Base-by-base conservation (phyloP, 345 rosid species). In the Citrus unshiu region DNA sequence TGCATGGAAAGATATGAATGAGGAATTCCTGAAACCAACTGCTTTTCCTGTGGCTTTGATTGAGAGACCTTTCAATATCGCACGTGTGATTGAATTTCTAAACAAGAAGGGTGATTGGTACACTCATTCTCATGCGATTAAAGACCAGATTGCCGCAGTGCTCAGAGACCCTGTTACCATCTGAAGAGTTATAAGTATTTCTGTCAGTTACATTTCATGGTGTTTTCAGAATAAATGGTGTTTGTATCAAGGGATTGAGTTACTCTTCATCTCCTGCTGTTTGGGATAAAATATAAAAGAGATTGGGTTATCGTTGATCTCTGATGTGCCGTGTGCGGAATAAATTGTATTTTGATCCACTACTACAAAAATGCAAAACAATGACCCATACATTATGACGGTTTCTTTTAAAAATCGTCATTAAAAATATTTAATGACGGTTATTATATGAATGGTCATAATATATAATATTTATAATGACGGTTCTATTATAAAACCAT, bases 281-380 rank as follows among this genome's bases (percentile, higher is more conserved):
- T 46, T 46, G 4, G 16, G 16, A 46, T 12, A 12, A 10, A 46
- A 46, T 46, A 16, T 46, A 8, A 43, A 8, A 37, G 40, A 37
- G 9, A 37, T 37, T 39, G 40, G 40, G 40, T 39, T 39, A 2
- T 39, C 1, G 10, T 7, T 39, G 40, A 39, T 39, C 40, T 39
- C 40, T 39, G 2, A 29, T 39, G 9, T 1, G 0, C 1, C 0
- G 9, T 39, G 9, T 1, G 0, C 1, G 2, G 9, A 7, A 39
- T 39, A 39, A 39, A 7, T 39, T 39, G 40, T 39, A 39, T 39
- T 39, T 39, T 27, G 27, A 32, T 32, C 35, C 37, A 35, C 1
- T 37, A 37, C 2, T 37, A 7, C 40, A 37, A 37, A 37, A 37
- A 37, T 37, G 9, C 0, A 9, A 40, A 9, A 40, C 0, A 40